Evolutionary conservation across 2,329 filamentous ascomycete species (phyloP), one percentile per base, ranked within the genome.

Genomic region (Ascochyta viciae-villosae): DNA sequence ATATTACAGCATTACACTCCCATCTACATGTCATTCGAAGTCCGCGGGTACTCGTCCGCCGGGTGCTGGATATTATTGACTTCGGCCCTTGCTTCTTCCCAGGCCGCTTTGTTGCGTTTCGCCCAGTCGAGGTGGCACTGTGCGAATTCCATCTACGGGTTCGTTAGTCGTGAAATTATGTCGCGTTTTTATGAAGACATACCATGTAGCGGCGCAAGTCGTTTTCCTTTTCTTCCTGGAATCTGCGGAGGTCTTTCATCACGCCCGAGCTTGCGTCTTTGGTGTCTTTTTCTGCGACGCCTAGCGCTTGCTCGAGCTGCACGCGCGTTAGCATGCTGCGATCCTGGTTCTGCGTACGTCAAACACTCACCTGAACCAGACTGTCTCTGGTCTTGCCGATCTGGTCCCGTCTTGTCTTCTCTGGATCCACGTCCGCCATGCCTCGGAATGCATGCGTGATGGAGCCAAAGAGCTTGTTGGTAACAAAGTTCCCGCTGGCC

Each of bases 121-220:
- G 93, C 94, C 93, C 93, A 97, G 74, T 96, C 91, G 57, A 97
- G 87, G 73, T 97, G 93, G 75, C 90, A 94, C 75, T 90, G 91
- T 12, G 93, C 93, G 76, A 96, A 97, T 29, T 91, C 91, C 68
- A 96, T 86, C 93, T 96, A 66, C 26, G 1, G 1, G 1, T 4
- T 4, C 0, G 31, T 51, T 22, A 56, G 47, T 24, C 24, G 10
- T 27, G 12, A 5, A n/a, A 19, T 19, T 3, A 19, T 19, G 2
- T 23, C 3, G 3, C 19, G 5, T 10, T 5, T 1, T 22, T 16
- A 3, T 1, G 1, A 12, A 0, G 13, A 50, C 90, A 79, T 80
- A 97, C 95, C 95, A 99, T 99, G 75, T 98, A 98, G 61, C 91
- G 87, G 71, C 88, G 89, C 69, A 99, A 76, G 74, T 99, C 95